phyloP scores from a whole-genome alignment of 2,329 filamentous ascomycete species.

The Aspergillus sp. region DNA sequence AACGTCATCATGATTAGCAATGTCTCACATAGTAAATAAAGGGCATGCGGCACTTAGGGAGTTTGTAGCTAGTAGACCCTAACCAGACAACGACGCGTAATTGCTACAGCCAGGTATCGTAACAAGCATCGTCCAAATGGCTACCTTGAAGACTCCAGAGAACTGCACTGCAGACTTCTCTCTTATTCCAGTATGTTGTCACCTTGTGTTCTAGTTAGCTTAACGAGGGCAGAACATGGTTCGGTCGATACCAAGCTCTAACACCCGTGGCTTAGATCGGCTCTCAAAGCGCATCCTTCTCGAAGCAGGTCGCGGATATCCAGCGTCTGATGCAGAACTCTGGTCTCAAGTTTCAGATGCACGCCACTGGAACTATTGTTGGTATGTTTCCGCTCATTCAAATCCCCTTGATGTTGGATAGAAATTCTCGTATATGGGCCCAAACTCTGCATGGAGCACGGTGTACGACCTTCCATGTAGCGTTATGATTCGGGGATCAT shows the following conservation, averaged over 20 bases:
- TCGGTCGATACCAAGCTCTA: background rate
- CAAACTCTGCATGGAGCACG: background rate
- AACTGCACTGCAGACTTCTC: slow-evolving; percentile 84
- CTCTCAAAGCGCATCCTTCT: slow-evolving; percentile 69
- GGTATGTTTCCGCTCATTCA: slow-evolving; percentile 53
- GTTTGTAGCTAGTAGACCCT: background rate
- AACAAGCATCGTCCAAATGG: slow-evolving; percentile 11
- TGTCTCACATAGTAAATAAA: background rate
- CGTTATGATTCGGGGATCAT: background rate
- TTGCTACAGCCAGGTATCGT: background rate
- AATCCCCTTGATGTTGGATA: background rate
- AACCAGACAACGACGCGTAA: background rate
- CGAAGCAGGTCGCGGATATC: slow-evolving; percentile 78
- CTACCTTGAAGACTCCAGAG: slow-evolving; percentile 58
- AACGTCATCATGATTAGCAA: slow-evolving; percentile 1
- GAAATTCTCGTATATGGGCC: background rate
- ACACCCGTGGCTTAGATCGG: slow-evolving; percentile 56
- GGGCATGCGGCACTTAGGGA: background rate
- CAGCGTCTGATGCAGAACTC: slow-evolving; percentile 76
- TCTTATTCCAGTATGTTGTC: slow-evolving; percentile 61
- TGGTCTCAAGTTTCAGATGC: slow-evolving; percentile 78
- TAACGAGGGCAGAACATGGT: background rate
- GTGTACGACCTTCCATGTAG: background rate
- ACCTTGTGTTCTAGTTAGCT: background rate
- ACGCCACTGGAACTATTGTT: slow-evolving; percentile 84